Conservation (phyloP, 306 rosid genomes). For the Trifolium repens region DNA sequence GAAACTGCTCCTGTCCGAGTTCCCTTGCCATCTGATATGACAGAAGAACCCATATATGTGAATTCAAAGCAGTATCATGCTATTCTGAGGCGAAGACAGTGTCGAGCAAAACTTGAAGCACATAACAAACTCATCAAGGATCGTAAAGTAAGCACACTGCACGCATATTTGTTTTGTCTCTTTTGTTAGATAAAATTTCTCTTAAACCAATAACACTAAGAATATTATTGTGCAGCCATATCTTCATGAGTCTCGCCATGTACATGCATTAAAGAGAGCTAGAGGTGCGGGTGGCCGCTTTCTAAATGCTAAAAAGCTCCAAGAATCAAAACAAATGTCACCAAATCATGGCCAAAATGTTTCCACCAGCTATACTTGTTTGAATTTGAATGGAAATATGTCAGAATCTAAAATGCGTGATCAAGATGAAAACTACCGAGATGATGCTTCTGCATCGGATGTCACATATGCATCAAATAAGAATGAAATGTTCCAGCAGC, state of each 20-base stretch:
- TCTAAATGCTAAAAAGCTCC: conserved; percentile 55
- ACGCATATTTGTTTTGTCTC: not conserved
- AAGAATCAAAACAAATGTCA: conserved; percentile 38
- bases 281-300: conserved; percentile 82
- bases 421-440: conserved; percentile 48
- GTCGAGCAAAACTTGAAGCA: conserved; percentile 81
- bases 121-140: conserved; percentile 64
- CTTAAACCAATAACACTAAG: not conserved
- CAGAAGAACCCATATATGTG: conserved; percentile 76
- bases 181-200: not conserved
- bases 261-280: conserved; percentile 74
- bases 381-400: conserved; percentile 40
- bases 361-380: conserved; percentile 36
- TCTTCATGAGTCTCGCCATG: conserved; percentile 78
- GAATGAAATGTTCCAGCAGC: conserved; percentile 44
- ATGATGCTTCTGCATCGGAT: conserved; percentile 43
- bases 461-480: conserved; percentile 31
- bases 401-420: conserved; percentile 46
- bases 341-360: conserved; percentile 39
- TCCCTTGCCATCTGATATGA: conserved; percentile 60
- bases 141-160: conserved; percentile 61
- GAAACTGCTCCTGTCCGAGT: conserved; percentile 56
- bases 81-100: conserved; percentile 83
- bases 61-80: conserved; percentile 93
- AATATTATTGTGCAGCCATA: conserved; percentile 61